Percentiles rank a stretch among this genome's conserved stretches.
These are phyloP conservation scores for Monsonia emarginata DNA, from an alignment of 441 rosid genomes.

Conservation along the genomic window DNA sequence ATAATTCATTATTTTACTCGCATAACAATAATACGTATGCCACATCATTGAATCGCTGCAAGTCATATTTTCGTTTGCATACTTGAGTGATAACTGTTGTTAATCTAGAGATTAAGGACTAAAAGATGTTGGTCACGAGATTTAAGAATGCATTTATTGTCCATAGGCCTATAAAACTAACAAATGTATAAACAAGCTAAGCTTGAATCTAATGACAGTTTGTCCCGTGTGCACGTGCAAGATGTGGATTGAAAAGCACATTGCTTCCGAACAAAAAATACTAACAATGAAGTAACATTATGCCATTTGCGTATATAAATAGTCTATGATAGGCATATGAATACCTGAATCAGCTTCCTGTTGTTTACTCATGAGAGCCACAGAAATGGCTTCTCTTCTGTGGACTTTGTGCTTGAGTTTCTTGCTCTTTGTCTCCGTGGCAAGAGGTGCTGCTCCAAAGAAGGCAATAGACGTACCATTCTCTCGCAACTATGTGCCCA, in stretches of 20 bases:
- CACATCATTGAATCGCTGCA: not conserved
- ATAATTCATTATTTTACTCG: too few relatives aligned
- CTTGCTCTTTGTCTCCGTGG: constrained; percentile 26
- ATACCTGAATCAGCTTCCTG: not conserved
- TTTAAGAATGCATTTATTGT: not conserved
- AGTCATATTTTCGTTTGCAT: not conserved
- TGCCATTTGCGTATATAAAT: not conserved
- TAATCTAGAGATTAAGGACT: too few relatives aligned
- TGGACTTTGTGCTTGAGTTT: constrained; percentile 32
- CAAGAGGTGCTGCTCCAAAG: not conserved
- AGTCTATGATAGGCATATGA: not conserved
- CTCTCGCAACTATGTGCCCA: constrained; percentile 19
- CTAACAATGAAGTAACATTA: not conserved
- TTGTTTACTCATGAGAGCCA: not conserved
- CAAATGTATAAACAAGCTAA: not conserved
- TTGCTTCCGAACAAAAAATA: not conserved
- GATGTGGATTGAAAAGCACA: not conserved
- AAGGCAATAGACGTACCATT: constrained; percentile 15
- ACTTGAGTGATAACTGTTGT: too few relatives aligned
- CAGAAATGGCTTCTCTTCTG: constrained; percentile 33
- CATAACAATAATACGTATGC: too few relatives aligned
- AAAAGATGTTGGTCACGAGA: not conserved
- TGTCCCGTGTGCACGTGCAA: not conserved
- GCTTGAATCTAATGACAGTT: too few relatives aligned
- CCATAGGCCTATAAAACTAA: not conserved